Evolutionary conservation across 495 filamentous ascomycete genomes (phyloP).

Genomic region (Hypoxylon fuscum): DNA sequence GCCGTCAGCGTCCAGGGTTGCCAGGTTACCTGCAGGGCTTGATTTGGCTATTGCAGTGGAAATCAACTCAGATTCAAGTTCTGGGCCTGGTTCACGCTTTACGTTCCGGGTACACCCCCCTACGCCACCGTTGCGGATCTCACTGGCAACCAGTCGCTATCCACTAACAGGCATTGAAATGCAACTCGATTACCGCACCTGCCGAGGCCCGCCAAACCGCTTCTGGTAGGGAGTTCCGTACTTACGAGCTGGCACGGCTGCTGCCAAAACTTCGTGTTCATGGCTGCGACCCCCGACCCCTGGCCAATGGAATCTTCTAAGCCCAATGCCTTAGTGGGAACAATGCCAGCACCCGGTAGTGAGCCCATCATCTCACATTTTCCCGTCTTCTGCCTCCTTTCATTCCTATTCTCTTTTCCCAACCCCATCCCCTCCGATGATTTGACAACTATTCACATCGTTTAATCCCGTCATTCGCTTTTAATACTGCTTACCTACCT

Average conservation of each 20-base stretch:
- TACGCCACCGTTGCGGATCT: constrained; percentile 22
- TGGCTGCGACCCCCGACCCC: constrained; percentile 1
- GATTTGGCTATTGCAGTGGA: constrained; percentile 28
- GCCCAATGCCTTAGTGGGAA: constrained; percentile 25
- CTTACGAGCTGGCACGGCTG: constrained; percentile 1
- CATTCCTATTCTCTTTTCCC: constrained; percentile 10
- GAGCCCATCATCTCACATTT: constrained; percentile 26
- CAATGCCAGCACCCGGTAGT: constrained; percentile 20
- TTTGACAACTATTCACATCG: constrained; percentile 27
- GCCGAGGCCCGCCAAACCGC: constrained; percentile 28
- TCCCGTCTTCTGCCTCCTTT: constrained; percentile 15
- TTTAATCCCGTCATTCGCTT: constrained; percentile 36
- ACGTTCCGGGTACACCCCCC: constrained; percentile 11
- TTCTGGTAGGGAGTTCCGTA: constrained; percentile 24
- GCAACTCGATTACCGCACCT: constrained; percentile 34
- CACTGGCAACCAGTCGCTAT: constrained; percentile 14
- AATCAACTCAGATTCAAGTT: constrained; percentile 27
- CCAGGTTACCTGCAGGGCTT: constrained; percentile 2
- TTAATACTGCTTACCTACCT: constrained; percentile 27
- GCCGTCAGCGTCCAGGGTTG: constrained; percentile 14
- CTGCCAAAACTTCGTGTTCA: constrained; percentile 39
- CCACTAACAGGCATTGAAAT: constrained; percentile 14
- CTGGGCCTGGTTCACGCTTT: constrained; percentile 17
- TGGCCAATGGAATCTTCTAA: constrained; percentile 33
- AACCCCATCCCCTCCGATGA: constrained; percentile 22